Conservation (phyloP, 2,329 filamentous ascomycete species). For the Scedosporium dehoogii region DNA sequence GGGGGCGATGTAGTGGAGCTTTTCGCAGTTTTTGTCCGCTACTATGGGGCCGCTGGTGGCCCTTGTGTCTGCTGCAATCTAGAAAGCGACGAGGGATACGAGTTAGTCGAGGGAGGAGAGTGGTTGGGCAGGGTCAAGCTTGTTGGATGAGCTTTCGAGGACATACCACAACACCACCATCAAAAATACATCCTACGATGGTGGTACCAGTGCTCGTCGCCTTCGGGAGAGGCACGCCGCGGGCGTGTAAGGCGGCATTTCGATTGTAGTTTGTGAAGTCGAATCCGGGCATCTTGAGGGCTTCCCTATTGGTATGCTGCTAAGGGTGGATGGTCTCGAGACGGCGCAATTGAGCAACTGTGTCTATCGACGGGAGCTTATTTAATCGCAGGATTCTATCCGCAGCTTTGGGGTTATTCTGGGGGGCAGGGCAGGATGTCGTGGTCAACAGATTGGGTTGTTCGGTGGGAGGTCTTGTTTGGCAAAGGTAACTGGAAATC, state of each 20-base stretch:
- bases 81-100: background rate
- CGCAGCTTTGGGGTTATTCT: background rate
- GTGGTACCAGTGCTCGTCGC: constrained; percentile 98
- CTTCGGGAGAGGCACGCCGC: constrained; percentile 90
- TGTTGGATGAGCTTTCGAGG: background rate
- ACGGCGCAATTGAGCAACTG: background rate
- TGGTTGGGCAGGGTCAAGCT: background rate
- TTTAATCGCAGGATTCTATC: background rate
- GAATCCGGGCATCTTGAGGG: constrained; percentile 77
- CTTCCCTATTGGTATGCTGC: background rate
- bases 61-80: constrained; percentile 97
- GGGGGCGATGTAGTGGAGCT: constrained; percentile 96
- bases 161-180: constrained; percentile 88
- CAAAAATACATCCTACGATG: constrained; percentile 93
- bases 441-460: background rate
- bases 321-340: background rate
- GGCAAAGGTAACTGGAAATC: background rate
- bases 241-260: constrained; percentile 90
- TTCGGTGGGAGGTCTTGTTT: constrained; percentile 5
- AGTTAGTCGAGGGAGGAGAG: background rate
- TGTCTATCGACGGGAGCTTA: background rate
- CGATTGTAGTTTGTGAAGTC: constrained; percentile 99
- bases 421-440: background rate
- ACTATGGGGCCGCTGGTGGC: constrained; percentile 96
- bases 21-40: constrained; percentile 99